Evolutionary conservation across 257 asterid species (phyloP), one percentile per base, ranked within the genome.

Genomic region (Nicotiana benthamiana): DNA sequence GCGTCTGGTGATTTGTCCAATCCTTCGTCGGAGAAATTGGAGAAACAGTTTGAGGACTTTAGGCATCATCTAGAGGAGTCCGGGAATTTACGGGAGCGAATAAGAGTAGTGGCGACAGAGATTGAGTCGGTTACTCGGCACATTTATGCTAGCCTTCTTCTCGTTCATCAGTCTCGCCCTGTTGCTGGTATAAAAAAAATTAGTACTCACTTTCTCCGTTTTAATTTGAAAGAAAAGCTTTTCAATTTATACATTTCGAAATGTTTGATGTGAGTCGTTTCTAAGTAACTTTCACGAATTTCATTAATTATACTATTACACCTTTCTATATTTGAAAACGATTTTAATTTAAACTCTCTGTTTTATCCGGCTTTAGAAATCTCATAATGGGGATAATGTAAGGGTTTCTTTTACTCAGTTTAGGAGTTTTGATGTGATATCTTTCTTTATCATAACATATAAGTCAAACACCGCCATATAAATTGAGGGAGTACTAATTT

Each of bases 71-170:
- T 95, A 48, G 94, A 88, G 48, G 93, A 90, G 24, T 91, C 97
- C 40, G 93, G 94, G 75, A 81, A n/a, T 86, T 40, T 93, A 17
- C 91, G 95, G 16, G 97, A 95, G 62, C 96, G 98, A 11, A 92
- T 95, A 64, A 89, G 97, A 9, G 83, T 83, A 22, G 94, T 91
- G 1, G 92, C 98, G 20, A 9, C 75, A 83, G 97, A 95, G 77
- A 93, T 95, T 28, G 99, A 95, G 80, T 90, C 99, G 43, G 85
- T 87, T 72, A 85, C 96, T 8, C 85, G 98, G 88, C 85, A 87
- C 36, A 93, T 93, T 87, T 97, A 94, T 26, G 90, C 94, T 2
- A 87, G 84, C 78, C 93, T 94, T n/a, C 93, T 94, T 27, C 92
- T 92, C 7, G 89, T 91, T 87, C 94, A 91, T 65, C 97, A 94